These are phyloP conservation scores for Cercophora newfieldiana DNA, from an alignment of 495 filamentous ascomycete genomes.

Conservation along the genomic window DNA sequence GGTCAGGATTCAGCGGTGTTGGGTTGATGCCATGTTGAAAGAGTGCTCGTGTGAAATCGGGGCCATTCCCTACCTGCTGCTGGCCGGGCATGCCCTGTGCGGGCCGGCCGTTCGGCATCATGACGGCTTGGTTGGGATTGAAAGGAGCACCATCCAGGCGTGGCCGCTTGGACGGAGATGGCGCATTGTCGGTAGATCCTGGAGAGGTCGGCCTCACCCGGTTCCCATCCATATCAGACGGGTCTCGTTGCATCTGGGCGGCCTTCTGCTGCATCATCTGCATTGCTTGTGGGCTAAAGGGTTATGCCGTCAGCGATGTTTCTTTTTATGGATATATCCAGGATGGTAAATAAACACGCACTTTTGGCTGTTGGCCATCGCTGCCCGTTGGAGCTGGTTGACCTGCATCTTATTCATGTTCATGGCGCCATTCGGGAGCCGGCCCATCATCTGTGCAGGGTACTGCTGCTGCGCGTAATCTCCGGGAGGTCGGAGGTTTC, in stretches of 20 bases:
- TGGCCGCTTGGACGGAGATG: slow-evolving; percentile 89
- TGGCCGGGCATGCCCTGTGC: slow-evolving; percentile 70
- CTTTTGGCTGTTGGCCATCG: slow-evolving; percentile 77
- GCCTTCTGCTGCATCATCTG: slow-evolving; percentile 65
- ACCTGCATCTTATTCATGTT: slow-evolving; percentile 50
- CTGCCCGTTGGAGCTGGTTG: slow-evolving; percentile 68
- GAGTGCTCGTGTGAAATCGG: slow-evolving; percentile 55
- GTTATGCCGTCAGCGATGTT: slow-evolving; percentile 34
- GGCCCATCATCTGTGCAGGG: slow-evolving; percentile 54
- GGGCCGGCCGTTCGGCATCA: slow-evolving; percentile 77
- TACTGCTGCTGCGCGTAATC: slow-evolving; percentile 44
- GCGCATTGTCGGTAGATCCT: slow-evolving; percentile 79
- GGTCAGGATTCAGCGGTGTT: slow-evolving; percentile 68
- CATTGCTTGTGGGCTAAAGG: slow-evolving; percentile 63
- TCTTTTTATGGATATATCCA: no score
- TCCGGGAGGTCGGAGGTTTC: slow-evolving; percentile 59
- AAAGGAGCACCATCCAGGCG: slow-evolving; percentile 75
- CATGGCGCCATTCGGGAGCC: slow-evolving; percentile 37
- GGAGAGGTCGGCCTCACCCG: slow-evolving; percentile 79
- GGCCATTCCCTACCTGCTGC: slow-evolving; percentile 66
- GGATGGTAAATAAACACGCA: slow-evolving; percentile 41
- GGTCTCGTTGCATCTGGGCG: slow-evolving; percentile 80
- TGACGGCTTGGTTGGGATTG: slow-evolving; percentile 64
- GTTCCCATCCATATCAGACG: slow-evolving; percentile 84
- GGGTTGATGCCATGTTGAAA: slow-evolving; percentile 77